Conservation (phyloP, 352 stramenopile genomes). For the Lagenidium sp. region DNA sequence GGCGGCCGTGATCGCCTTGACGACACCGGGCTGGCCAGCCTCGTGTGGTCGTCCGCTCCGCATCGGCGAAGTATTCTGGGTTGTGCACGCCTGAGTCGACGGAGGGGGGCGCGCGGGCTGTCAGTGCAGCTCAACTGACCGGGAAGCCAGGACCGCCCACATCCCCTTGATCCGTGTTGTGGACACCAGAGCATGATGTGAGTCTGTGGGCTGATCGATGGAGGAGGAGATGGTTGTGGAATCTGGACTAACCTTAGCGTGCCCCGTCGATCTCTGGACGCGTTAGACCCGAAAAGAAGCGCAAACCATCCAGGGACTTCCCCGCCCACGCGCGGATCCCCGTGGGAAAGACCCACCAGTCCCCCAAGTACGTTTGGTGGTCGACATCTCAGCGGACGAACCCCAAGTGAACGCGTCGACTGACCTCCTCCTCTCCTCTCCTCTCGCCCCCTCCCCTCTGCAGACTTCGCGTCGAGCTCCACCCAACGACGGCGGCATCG, state of each 20-base stretch:
- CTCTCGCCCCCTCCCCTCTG: neutral
- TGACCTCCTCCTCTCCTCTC: neutral
- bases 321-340: slow-evolving; percentile 61
- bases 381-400: too few species aligned
- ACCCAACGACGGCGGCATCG: slow-evolving; percentile 21
- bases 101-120: too few species aligned
- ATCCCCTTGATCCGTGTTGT: neutral
- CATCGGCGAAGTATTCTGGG: too few species aligned
- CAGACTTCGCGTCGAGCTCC: slow-evolving; percentile 45
- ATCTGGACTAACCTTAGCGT: too few species aligned
- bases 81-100: too few species aligned
- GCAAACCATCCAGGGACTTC: slow-evolving; percentile 75
- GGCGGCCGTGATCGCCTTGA: too few species aligned
- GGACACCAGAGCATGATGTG: neutral
- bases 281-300: slow-evolving; percentile 41
- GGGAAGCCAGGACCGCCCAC: too few species aligned
- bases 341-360: slow-evolving; percentile 32
- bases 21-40: too few species aligned
- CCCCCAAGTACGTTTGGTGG: slow-evolving; percentile 13
- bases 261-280: neutral
- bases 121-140: too few species aligned
- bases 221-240: too few species aligned
- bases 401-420: neutral
- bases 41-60: too few species aligned
- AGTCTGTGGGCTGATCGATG: neutral